Evolutionary conservation across 768 basidiomycete genomes (phyloP).

Genomic region (Pisolithus microcarpus): DNA sequence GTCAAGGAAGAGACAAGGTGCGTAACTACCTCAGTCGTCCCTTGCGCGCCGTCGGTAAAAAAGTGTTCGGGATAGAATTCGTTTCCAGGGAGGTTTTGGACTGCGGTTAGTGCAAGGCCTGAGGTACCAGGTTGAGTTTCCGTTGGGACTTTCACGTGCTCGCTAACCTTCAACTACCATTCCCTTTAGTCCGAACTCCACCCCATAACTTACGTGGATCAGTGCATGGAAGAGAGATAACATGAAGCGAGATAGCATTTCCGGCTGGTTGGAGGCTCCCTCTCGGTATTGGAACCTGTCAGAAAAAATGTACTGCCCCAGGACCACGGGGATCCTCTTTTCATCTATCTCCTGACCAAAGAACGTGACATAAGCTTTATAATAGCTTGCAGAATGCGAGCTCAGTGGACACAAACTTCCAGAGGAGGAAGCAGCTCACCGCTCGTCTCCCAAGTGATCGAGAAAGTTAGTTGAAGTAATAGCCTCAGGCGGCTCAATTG

Average conservation of each 20-base stretch:
- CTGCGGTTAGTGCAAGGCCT: slow-evolving; percentile 21
- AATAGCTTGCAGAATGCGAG: slow-evolving; percentile 13
- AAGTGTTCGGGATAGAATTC: slow-evolving; percentile 19
- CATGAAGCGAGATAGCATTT: slow-evolving; percentile 49
- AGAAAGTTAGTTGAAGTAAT: slow-evolving; percentile 20
- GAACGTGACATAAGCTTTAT: slow-evolving; percentile 23
- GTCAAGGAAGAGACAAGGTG: too few species aligned
- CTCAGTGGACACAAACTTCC: neutral
- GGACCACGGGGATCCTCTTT: slow-evolving; percentile 8
- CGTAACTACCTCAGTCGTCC: too few species aligned
- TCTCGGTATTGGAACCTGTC: slow-evolving; percentile 20
- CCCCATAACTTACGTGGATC: slow-evolving; percentile 55
- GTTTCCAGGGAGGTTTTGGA: slow-evolving; percentile 29
- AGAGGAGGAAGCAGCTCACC: slow-evolving; percentile 3
- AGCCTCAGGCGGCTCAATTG: slow-evolving; percentile 15
- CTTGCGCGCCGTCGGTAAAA: slow-evolving; percentile 2
- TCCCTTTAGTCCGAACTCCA: slow-evolving; percentile 58
- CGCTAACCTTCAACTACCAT: slow-evolving; percentile 52
- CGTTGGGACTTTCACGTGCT: too few species aligned
- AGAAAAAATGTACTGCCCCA: slow-evolving; percentile 28
- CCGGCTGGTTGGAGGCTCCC: too few species aligned
- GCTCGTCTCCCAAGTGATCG: slow-evolving; percentile 20
- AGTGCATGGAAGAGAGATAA: slow-evolving; percentile 52
- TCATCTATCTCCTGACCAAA: slow-evolving; percentile 15
- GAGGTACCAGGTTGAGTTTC: neutral